Percentiles rank a stretch among this genome's conserved stretches.
Evolutionary conservation across 2,329 filamentous ascomycete species (phyloP).

Genomic region (Aspergillus melleus): DNA sequence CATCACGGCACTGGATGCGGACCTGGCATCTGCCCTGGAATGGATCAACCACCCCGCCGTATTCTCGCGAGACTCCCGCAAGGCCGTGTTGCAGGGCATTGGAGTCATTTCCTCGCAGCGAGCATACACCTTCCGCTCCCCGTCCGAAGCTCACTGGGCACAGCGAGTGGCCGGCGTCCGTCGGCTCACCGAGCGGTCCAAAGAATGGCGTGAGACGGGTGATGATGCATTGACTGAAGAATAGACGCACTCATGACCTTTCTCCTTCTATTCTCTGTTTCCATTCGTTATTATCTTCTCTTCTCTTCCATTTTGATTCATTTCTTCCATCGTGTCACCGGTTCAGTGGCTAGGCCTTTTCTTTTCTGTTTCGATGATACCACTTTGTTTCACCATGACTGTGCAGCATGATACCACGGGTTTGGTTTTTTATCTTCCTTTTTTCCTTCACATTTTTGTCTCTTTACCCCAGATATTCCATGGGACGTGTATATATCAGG

Average conservation of each 20-base stretch:
- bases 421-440: conserved; percentile 13
- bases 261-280: conserved; percentile 7
- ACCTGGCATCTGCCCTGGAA: conserved; percentile 85
- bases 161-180: conserved; percentile 78
- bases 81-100: conserved; percentile 93
- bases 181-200: conserved; percentile 75
- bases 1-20: conserved; percentile 83
- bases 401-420: conserved; percentile 37
- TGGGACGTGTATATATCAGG: background rate
- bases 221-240: conserved; percentile 68
- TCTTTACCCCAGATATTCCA: background rate
- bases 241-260: conserved; percentile 21
- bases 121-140: conserved; percentile 88
- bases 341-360: conserved; percentile 12
- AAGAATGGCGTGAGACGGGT: conserved; percentile 87
- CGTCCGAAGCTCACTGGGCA: conserved; percentile 88
- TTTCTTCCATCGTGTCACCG: conserved; percentile 8
- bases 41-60: conserved; percentile 98
- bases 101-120: conserved; percentile 94
- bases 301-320: conserved; percentile 5
- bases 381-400: conserved; percentile 41
- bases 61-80: conserved; percentile 89
- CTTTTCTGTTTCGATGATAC: conserved; percentile 37
- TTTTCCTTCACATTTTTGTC: background rate
- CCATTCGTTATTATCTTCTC: conserved; percentile 4